Evolutionary conservation across 116 monocot species (phyloP), one percentile per base, ranked within the genome.

Genomic region (Thalassia testudinum): DNA sequence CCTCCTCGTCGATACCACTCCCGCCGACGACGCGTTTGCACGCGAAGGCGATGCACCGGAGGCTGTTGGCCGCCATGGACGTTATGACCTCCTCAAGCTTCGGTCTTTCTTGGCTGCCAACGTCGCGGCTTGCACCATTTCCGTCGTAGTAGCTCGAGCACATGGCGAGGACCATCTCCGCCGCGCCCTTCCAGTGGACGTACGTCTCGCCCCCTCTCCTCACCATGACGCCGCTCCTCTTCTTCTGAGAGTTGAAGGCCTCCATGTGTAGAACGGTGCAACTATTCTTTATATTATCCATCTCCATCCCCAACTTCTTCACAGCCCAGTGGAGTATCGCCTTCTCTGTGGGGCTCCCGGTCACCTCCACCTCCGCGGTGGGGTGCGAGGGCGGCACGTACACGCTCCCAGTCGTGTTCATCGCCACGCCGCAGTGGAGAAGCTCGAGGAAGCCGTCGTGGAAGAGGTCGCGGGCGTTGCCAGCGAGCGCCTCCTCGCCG

Each of bases 271-370:
- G 26, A 27, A 69, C 49, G 45, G n/a, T 10, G 37, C n/a, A 37
- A 15, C 21, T 37, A 12, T n/a, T 16, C 21, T 49, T 65, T 23
- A 65, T 0, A 5, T 40, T 24, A 10, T 65, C 17, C 22, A 65
- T 17, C 4, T 53, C 54, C 24, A 56, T 28, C 18, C 49, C 40
- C 38, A 49, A n/a, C 18, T 38, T 85, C 77, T 77, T 70, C 53
- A 77, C 58, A 7, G 85, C 97, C 97, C 89, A 97, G 24, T 66
- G 68, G 49, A 97, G 85, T 37, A 97, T 77, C 5, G 89, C 97
- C 64, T 85, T 89, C 61, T 97, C 97, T 44, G 97, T 97, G 52
- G 97, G 97, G 37, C 79, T 79, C 0, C 89, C 97, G 20, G 81
- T 68, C 24, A 89, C 49, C 56, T 97, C 89, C 44, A 50, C 50